Base-by-base conservation (phyloP, 2,329 filamentous ascomycete genomes). In the Diaporthe aspalathi region DNA sequence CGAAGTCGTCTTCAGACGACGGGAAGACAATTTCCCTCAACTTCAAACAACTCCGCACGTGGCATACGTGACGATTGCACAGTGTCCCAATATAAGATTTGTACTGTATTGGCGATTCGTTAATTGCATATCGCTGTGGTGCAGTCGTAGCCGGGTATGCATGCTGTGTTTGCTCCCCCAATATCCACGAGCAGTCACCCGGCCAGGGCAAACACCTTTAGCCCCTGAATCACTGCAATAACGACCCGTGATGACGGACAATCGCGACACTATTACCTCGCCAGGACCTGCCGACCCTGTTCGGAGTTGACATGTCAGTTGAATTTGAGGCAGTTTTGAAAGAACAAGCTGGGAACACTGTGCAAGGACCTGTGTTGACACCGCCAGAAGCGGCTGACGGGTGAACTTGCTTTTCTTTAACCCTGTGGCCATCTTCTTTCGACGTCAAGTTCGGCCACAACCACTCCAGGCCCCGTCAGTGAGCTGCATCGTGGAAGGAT, bases 1-100 rank as follows among this genome's bases (percentile, higher is more conserved):
- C 14, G 12, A 49, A 38, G 43, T 35, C 60, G 29, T 60, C 40
- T 65, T 65, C 60, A 65, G 60, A 65, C 60, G 45, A 38, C 60
- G 60, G 60, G 60, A 50, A 65, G 60, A 50, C 45, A 29, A 65
- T 50, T 65, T 50, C 60, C 60, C 45, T 50, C 43, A 50, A 65
- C 60, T 65, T 50, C 60, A 65, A 65, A 65, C 60, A 65, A 20
- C 45, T 65, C 60, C 60, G 45, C 60, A 65, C 45, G 60, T 65
- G 60, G 60, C 60, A 50, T 38, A 35, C 52, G 54, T 24, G 17
- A 17, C 1, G 66, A 16, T 47, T 8, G 14, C 32, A 54, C 60
- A 62, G 68, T 70, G 68, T 27, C 16, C 5, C 1, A 1, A 7
- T 5, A 16, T 24, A n/a, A 45, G 2, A 9, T n/a, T 43, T 29